Evolutionary conservation across 805 yeast species (phyloP).

Genomic region (Suhomyces pyralidae): DNA sequence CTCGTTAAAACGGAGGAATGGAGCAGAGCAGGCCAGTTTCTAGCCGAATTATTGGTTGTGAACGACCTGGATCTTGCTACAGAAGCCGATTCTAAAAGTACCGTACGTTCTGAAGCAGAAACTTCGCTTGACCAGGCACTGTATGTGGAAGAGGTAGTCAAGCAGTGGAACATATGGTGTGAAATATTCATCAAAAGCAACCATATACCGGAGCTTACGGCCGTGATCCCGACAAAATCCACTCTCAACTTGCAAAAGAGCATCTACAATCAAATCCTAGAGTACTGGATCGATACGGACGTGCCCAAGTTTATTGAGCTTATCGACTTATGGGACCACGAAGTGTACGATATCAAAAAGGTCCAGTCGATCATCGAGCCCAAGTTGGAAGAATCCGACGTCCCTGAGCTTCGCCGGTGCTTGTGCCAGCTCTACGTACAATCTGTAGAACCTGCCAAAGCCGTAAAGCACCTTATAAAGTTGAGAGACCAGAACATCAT

Average conservation of each 20-base stretch:
- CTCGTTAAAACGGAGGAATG: constrained; percentile 47
- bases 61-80: constrained; percentile 19
- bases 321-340: constrained; percentile 54
- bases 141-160: constrained; percentile 21
- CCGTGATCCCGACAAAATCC: constrained; percentile 52
- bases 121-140: constrained; percentile 13
- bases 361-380: constrained; percentile 49
- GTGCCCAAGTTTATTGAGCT: constrained; percentile 37
- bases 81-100: constrained; percentile 31
- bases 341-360: constrained; percentile 45
- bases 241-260: constrained; percentile 29
- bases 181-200: constrained; percentile 47
- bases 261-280: constrained; percentile 44
- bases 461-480: constrained; percentile 60
- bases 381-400: constrained; percentile 30
- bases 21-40: constrained; percentile 52
- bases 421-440: constrained; percentile 55
- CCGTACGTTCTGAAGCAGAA: constrained; percentile 13
- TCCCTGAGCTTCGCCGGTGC: constrained; percentile 33
- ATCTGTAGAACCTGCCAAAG: constrained; percentile 55
- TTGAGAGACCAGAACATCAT: constrained; percentile 55
- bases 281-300: constrained; percentile 38
- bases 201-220: constrained; percentile 46
- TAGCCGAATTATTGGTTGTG: constrained; percentile 25
- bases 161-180: constrained; percentile 67